Percentiles rank a stretch among this genome's conserved stretches.
Evolutionary conservation across 345 rosid species (phyloP).

Genomic region (Acer negundo): DNA sequence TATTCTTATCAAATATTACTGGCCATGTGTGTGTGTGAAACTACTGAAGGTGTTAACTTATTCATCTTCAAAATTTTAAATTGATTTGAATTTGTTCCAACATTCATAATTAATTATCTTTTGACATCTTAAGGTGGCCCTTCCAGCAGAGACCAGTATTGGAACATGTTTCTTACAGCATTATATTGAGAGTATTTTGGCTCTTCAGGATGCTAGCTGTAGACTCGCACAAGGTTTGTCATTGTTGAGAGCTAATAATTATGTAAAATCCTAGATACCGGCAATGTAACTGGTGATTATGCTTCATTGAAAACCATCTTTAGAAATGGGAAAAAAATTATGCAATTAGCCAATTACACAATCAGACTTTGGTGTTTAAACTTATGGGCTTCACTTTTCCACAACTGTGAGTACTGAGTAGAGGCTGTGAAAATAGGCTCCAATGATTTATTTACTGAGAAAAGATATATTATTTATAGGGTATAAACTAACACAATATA

Average conservation of each 20-base stretch:
- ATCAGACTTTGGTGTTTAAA: neutral
- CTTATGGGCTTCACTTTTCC: neutral
- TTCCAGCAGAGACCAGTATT: slow-evolving; percentile 86
- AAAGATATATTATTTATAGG: too few species aligned
- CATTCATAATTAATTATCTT: slow-evolving; percentile 14
- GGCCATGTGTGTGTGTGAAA: neutral
- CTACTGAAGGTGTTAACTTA: neutral
- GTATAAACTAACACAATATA: too few species aligned
- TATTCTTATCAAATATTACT: neutral
- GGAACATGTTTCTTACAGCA: slow-evolving; percentile 85
- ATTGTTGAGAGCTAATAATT: neutral
- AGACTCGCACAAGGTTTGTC: slow-evolving; percentile 62
- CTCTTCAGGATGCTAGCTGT: slow-evolving; percentile 86
- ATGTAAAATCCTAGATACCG: neutral
- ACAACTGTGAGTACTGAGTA: neutral
- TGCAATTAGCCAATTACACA: neutral
- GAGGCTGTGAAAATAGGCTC: too few species aligned
- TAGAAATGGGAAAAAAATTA: neutral
- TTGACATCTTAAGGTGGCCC: slow-evolving; percentile 68
- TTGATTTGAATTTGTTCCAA: slow-evolving; percentile 9
- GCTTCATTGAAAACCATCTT: neutral
- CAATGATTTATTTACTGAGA: too few species aligned
- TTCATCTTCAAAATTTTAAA: neutral
- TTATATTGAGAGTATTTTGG: slow-evolving; percentile 78
- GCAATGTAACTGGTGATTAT: neutral